phyloP scores from a whole-genome alignment of 495 filamentous ascomycete species.

The Monascus purpureus region DNA sequence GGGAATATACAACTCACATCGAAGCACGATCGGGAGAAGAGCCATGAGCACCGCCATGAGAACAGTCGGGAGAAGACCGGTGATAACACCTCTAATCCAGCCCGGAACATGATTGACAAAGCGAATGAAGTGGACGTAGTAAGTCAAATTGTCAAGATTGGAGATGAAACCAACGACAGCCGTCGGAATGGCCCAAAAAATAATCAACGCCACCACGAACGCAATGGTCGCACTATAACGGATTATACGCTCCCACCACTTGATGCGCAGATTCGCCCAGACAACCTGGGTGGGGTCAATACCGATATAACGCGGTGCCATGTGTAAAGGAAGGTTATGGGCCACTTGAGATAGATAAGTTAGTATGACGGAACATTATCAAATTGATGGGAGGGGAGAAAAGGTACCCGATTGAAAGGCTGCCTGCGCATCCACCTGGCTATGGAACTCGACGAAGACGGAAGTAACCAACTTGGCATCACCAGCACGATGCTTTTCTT shows the following conservation, averaged over 20 bases:
- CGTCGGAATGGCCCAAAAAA: constrained; percentile 90
- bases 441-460: constrained; percentile 74
- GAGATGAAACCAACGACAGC: constrained; percentile 76
- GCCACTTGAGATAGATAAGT: constrained; percentile 42
- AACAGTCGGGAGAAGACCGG: constrained; percentile 69
- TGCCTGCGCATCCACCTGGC: constrained; percentile 68
- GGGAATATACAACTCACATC: constrained; percentile 31
- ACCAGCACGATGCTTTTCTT: constrained; percentile 57
- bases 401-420: constrained; percentile 49
- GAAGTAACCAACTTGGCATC: constrained; percentile 45
- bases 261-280: constrained; percentile 76
- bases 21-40: constrained; percentile 73
- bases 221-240: constrained; percentile 54
- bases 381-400: neutral
- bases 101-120: constrained; percentile 64
- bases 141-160: constrained; percentile 58
- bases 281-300: constrained; percentile 75
- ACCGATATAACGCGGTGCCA: constrained; percentile 84
- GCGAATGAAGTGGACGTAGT: constrained; percentile 46
- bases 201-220: constrained; percentile 64
- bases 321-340: constrained; percentile 81
- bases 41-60: constrained; percentile 79
- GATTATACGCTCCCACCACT: constrained; percentile 74
- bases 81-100: constrained; percentile 65
- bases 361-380: neutral